Conservation (phyloP, 305 asterid species). For the Rubia balearica region DNA sequence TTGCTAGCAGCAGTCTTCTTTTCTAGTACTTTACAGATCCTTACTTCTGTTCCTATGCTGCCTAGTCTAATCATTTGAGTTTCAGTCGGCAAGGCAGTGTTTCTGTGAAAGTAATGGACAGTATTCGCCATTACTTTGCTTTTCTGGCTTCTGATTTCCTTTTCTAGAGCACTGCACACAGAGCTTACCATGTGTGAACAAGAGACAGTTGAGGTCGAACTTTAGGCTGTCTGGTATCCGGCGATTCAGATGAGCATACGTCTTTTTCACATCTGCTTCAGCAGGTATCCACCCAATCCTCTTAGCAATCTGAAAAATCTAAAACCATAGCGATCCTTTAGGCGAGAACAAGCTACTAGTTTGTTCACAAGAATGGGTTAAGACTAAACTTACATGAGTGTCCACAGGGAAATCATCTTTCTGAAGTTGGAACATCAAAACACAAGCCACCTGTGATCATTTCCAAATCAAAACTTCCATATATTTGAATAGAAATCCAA, state of each 20-base stretch:
- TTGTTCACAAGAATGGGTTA: constrained; percentile 3
- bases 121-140: constrained; percentile 23
- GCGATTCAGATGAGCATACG: constrained; percentile 68
- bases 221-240: constrained; percentile 67
- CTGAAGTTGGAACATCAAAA: constrained; percentile 78
- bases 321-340: constrained; percentile 12
- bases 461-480: constrained; percentile 10
- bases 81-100: constrained; percentile 7
- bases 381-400: constrained; percentile 58
- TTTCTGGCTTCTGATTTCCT: constrained; percentile 29
- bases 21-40: neutral
- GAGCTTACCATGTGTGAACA: constrained; percentile 77
- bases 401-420: constrained; percentile 86
- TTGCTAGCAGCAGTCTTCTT: no score
- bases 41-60: neutral
- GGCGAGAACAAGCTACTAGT: constrained; percentile 11
- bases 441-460: constrained; percentile 73
- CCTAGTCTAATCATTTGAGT: constrained; percentile 10
- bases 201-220: constrained; percentile 78
- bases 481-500: neutral
- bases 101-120: constrained; percentile 50
- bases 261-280: constrained; percentile 48
- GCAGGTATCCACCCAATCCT: constrained; percentile 70
- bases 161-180: constrained; percentile 56
- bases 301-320: constrained; percentile 79